phyloP scores from a whole-genome alignment of 2,329 filamentous ascomycete genomes.

The Orbilia quercus region DNA sequence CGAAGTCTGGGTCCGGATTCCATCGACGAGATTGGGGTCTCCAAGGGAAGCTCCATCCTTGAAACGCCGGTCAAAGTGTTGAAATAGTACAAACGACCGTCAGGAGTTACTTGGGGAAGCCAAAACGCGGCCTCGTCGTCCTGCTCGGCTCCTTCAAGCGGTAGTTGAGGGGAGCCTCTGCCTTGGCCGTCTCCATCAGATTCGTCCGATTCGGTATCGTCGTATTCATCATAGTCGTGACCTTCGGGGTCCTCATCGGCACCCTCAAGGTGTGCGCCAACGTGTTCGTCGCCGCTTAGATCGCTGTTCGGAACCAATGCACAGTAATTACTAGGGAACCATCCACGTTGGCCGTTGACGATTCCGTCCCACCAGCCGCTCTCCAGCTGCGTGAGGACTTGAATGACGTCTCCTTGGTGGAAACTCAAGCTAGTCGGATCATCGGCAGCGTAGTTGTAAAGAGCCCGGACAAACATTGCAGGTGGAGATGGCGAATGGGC shows the following conservation, averaged over 20 bases:
- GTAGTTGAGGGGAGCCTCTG: constrained; percentile 66
- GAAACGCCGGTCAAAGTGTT: constrained; percentile 97
- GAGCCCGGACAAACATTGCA: constrained; percentile 89
- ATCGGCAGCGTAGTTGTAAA: constrained; percentile 98
- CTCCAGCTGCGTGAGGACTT: constrained; percentile 97
- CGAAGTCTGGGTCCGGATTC: constrained; percentile 89
- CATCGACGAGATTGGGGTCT: constrained; percentile 81
- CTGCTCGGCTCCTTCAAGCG: constrained; percentile 74
- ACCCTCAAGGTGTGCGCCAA: constrained; percentile 70
- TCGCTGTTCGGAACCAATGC: constrained; percentile 81
- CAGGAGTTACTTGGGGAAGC: constrained; percentile 96
- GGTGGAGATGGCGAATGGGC: constrained; percentile 66
- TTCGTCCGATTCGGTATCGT: constrained; percentile 68
- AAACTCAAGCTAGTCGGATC: constrained; percentile 97
- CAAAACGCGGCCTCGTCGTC: constrained; percentile 93
- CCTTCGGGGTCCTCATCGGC: constrained; percentile 76
- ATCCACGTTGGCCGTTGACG: constrained; percentile 94
- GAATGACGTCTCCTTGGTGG: constrained; percentile 94
- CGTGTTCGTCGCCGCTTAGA: constrained; percentile 74
- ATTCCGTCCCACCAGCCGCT: constrained; percentile 99
- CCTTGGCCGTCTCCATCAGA: constrained; percentile 66
- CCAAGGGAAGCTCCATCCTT: constrained; percentile 91
- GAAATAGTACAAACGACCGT: constrained; percentile 95
- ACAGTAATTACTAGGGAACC: constrained; percentile 99
- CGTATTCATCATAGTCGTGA: constrained; percentile 74